A percentile compares a stretch with the other conserved stretches of the same genome.
phyloP scores from a whole-genome alignment of 192 early-diverging fungal genomes.

The Coemansia sp. region DNA sequence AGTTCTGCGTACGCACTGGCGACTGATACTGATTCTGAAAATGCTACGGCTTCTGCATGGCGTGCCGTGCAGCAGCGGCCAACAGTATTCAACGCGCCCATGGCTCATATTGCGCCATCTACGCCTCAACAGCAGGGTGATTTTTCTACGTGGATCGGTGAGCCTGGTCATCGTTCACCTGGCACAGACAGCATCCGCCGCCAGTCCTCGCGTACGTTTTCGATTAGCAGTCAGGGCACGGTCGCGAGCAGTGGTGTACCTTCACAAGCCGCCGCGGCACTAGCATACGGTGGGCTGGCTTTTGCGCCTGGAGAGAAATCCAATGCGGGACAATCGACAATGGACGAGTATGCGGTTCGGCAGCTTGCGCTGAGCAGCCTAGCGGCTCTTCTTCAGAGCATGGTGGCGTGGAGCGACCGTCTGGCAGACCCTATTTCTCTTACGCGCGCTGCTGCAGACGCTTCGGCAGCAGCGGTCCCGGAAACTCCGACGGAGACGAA shows the following conservation, averaged over 20 bases:
- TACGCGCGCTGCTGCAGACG: neutral
- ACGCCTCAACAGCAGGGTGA: neutral
- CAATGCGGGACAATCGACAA: neutral
- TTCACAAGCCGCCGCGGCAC: neutral
- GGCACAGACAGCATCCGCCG: neutral
- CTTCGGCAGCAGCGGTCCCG: neutral
- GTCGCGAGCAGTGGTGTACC: neutral
- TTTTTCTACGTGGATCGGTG: neutral
- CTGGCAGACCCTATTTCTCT: slow-evolving; percentile 21
- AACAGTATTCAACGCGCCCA: slow-evolving; percentile 37
- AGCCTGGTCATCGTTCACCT: neutral
- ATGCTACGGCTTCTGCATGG: slow-evolving; percentile 31
- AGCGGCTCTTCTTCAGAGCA: slow-evolving; percentile 61
- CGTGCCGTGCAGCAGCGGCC: slow-evolving; percentile 46
- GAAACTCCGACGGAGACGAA: slow-evolving; percentile 7
- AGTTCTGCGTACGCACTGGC: slow-evolving; percentile 39
- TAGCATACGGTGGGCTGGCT: slow-evolving; percentile 25
- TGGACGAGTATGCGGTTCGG: slow-evolving; percentile 55
- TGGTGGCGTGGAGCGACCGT: slow-evolving; percentile 66
- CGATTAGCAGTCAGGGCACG: slow-evolving; percentile 16
- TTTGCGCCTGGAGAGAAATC: slow-evolving; percentile 19
- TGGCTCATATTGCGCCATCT: neutral
- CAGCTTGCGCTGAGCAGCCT: slow-evolving; percentile 63
- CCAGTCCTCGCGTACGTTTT: slow-evolving; percentile 11
- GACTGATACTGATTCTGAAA: slow-evolving; percentile 10